Evolutionary conservation across 768 basidiomycete genomes (phyloP).

Genomic region (Phanerodontia chrysosporium): DNA sequence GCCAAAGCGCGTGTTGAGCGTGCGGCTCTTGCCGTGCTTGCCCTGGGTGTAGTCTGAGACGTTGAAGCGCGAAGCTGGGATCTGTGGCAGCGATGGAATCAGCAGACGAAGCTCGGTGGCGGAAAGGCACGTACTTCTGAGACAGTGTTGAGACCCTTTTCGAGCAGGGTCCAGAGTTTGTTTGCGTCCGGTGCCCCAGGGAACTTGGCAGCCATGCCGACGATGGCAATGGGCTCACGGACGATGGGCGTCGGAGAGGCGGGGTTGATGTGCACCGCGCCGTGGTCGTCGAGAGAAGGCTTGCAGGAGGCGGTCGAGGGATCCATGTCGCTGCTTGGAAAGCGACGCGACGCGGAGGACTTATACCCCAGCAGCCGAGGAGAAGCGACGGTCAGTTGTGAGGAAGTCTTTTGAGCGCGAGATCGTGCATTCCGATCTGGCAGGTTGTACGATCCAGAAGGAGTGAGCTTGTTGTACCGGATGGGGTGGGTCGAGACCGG

Average conservation of each 20-base stretch:
- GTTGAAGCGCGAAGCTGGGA: constrained; percentile 57
- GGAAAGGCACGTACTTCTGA: constrained; percentile 40
- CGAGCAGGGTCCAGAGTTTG: constrained; percentile 57
- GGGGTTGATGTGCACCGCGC: too few relatives aligned
- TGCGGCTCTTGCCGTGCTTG: constrained; percentile 30
- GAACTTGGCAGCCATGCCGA: constrained; percentile 63
- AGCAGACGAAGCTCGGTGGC: too few relatives aligned
- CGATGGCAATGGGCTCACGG: constrained; percentile 58
- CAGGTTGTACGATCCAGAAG: background rate
- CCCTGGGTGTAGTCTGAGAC: constrained; percentile 34
- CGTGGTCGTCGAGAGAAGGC: too few relatives aligned
- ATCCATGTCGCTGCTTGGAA: too few relatives aligned
- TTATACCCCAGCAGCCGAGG: background rate
- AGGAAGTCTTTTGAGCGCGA: background rate
- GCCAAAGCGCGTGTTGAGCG: constrained; percentile 50
- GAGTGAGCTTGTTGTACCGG: background rate
- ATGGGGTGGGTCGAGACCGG: background rate
- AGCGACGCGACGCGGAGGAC: background rate
- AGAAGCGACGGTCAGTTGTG: too few relatives aligned
- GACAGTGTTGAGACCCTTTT: constrained; percentile 51
- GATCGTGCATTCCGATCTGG: background rate
- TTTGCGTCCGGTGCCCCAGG: constrained; percentile 46
- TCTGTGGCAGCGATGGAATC: constrained; percentile 40
- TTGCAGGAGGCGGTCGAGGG: too few relatives aligned
- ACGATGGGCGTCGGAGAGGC: constrained; percentile 19